Evolutionary conservation across 768 basidiomycete genomes (phyloP), one percentile per base, ranked within the genome.

Genomic region (Coprinopsis marcescibilis): DNA sequence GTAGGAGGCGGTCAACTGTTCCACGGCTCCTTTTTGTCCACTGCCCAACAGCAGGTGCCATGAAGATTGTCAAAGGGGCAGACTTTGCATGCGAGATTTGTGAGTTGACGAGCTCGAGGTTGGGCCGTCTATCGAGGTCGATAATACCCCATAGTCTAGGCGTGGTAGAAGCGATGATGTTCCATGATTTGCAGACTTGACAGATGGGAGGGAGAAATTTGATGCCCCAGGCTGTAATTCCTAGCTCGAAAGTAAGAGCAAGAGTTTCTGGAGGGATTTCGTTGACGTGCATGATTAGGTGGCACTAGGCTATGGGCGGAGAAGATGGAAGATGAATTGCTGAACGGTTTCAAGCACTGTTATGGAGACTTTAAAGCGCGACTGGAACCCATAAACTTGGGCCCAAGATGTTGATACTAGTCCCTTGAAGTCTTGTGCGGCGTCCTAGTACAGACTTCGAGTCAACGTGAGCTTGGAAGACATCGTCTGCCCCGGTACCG

Each of bases 101-200:
- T 7, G 29, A 39, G 6, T 48, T 26, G 5, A 65, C 36, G 21
- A 52, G 41, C 2, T 30, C 3, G 1, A 43, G 25, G 8, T 52
- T 45, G 2, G 46, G 46, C 2, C 38, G 44, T 20, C 42, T 56
- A 20, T 35, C 34, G 12, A 63, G 20, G 8, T 50, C 42, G 21
- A 67, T 46, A 30, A 65, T 63, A 1, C 64, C 64, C 63, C 62
- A 65, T 4, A 68, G 55, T 3, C 58, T 58, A n/a, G 65, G 65
- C 0, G 62, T 65, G 33, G 53, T 55, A 2, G 48, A 36, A 30
- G 64, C 45, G 23, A 63, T 51, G 36, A 57, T 52, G 46, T 59
- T 51, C 56, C 63, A 68, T 17, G 38, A 24, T 4, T 45, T 52
- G 48, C 59, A 64, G 15, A 65, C 64, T 14, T 56, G 50, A 23